Base-by-base conservation (phyloP, 352 stramenopile species). In the Pythium folliculosum region DNA sequence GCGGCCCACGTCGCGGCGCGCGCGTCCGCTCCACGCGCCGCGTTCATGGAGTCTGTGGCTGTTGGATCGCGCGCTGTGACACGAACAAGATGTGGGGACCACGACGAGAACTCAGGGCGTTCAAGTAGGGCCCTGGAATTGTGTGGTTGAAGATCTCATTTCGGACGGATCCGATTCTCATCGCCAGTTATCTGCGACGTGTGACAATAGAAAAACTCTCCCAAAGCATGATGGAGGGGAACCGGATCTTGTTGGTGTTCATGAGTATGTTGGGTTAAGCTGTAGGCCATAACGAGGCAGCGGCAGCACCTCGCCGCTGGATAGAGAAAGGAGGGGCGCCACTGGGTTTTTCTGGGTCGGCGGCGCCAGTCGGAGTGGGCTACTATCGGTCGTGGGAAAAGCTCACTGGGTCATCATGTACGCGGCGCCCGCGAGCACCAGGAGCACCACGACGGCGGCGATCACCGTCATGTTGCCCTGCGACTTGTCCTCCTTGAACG, bases 401-500 rank as follows among this genome's bases (percentile, higher is more conserved):
- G n/a, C 30, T 62, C 25, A 72, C 73, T 79, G 74, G 22, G 73
- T 75, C 51, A 90, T 79, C 52, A 84, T 76, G 71, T 91, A 91
- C 27, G 69, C 83, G 5, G 71, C 77, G 14, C 76, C 81, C 8
- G 75, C 81, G 49, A 91, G 69, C 32, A 84, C 67, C 48, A 73
- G 69, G 27, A 91, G 67, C 30, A 85, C 51, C 37, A 85, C 72
- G 30, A 90, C 81, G 13, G 71, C 79, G 30, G 83, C 54, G 58
- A 91, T 77, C 65, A 89, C 67, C 64, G 80, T 77, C 27, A 67
- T 32, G 65, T 78, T 89, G 22, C 60, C 67, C 22, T 74, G 62
- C n/a, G 78, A 80, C 47, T 75, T 82, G 17, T 87, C 81, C 44
- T 89, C 76, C 57, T 90, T 89, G 67, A 91, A 91, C 35, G 78